A percentile compares a stretch with the other conserved stretches of the same genome.
phyloP scores from a whole-genome alignment of 805 yeast genomes.

The Candida caryicola region DNA sequence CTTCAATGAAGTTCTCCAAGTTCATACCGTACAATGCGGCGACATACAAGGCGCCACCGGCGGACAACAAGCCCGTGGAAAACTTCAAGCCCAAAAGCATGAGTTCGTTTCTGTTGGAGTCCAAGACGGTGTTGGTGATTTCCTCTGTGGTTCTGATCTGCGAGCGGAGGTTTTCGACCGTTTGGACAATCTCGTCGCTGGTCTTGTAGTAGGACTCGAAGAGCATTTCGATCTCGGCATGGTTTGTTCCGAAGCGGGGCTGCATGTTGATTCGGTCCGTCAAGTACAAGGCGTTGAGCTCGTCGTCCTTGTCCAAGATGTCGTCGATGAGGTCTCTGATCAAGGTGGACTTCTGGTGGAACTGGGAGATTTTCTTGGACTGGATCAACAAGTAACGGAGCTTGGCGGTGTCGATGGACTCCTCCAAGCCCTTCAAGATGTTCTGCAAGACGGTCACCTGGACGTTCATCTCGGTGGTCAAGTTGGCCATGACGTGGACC shows the following conservation, averaged over 20 bases:
- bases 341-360: constrained; percentile 77
- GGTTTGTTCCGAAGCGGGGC: constrained; percentile 57
- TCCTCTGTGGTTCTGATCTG: constrained; percentile 93
- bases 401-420: constrained; percentile 75
- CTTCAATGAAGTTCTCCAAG: constrained; percentile 87
- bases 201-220: constrained; percentile 89
- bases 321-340: constrained; percentile 85
- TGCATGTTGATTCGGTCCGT: constrained; percentile 52
- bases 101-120: constrained; percentile 88
- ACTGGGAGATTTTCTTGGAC: constrained; percentile 78
- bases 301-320: constrained; percentile 82
- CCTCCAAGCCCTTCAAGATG: constrained; percentile 74
- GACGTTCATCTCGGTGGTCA: constrained; percentile 84
- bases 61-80: constrained; percentile 76
- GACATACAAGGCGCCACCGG: constrained; percentile 75
- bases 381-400: constrained; percentile 77
- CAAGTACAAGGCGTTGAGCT: constrained; percentile 74
- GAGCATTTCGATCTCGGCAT: constrained; percentile 84
- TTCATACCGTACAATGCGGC: constrained; percentile 97
- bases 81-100: constrained; percentile 85
- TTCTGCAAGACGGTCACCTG: constrained; percentile 74
- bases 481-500: constrained; percentile 71
- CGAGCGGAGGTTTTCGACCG: constrained; percentile 70
- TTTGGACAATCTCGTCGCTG: constrained; percentile 91
- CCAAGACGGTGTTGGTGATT: constrained; percentile 87